Evolutionary conservation across 345 rosid species (phyloP).

Genomic region (Ceriops zippeliana): DNA sequence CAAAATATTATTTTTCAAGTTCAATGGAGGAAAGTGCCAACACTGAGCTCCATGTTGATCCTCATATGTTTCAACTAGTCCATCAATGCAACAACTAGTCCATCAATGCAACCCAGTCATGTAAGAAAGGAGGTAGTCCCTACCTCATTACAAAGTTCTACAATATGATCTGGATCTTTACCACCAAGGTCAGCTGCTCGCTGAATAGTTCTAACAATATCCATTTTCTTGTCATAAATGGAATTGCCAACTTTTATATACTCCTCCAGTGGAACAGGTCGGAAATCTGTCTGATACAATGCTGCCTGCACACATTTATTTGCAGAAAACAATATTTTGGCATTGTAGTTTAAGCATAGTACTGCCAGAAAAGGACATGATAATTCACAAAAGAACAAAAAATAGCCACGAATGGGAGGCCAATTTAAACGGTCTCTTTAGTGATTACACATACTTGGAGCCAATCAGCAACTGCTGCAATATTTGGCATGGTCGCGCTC

Average conservation of each 20-base stretch:
- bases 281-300: conserved; percentile 82
- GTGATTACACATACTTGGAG: conserved; percentile 66
- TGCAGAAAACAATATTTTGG: conserved; percentile 4
- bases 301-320: conserved; percentile 63
- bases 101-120: neutral
- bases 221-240: conserved; percentile 78
- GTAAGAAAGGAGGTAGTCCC: conserved; percentile 16
- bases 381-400: neutral
- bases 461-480: conserved; percentile 96
- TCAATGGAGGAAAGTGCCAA: too few relatives aligned
- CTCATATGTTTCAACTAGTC: neutral
- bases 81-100: neutral
- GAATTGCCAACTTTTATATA: conserved; percentile 81
- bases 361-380: too few relatives aligned
- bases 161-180: conserved; percentile 95
- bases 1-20: too few relatives aligned
- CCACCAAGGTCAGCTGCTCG: conserved; percentile 71
- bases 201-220: conserved; percentile 68
- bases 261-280: conserved; percentile 95
- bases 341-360: neutral
- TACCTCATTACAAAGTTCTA: conserved; percentile 93
- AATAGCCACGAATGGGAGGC: neutral
- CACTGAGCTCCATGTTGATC: too few relatives aligned
- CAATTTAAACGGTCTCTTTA: neutral
- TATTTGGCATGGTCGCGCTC: conserved; percentile 99